Base-by-base conservation (phyloP, 768 basidiomycete species). In the Suillus americanus region DNA sequence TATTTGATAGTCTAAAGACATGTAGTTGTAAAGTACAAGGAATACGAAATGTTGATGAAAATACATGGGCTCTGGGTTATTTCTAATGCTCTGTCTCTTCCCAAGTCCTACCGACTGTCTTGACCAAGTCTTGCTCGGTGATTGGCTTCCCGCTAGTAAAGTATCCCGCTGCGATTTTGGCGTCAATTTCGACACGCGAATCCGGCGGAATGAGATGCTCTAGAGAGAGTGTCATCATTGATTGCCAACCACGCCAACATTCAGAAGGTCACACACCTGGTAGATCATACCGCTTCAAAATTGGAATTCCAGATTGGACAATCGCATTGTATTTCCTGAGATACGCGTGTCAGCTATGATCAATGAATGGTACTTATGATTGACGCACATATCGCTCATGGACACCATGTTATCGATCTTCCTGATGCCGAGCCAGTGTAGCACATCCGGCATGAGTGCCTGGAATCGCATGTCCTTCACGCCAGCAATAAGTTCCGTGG, bases 391-490 rank as follows among this genome's bases (percentile, higher is more conserved):
- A 71, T 94, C 92, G 64, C 91, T 92, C 92, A 94, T 94, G 28
- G 88, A 89, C 18, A 97, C 89, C 89, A 99, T 87, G 71, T 89
- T 89, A 76, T 94, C 88, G 53, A 99, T 86, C 82, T 93, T 93
- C 77, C 74, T 89, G 72, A 99, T 91, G 0, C 97, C 97, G 20
- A 99, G 78, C 94, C 95, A 99, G 74, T 95, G 94, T 53, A 98
- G 79, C 7, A 97, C 91, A 73, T 99, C 97, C 3, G 97, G 97
- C 95, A 99, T 97, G 65, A 94, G 82, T 25, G 90, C 92, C 74
- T 89, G 83, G 88, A 95, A 95, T n/a, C 94, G 86, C 93, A 95
- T 94, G 72, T 95, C 94, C 78, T 94, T 92, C 28, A 97, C 95
- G 10, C 96, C 96, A 0, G 96, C 96, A 65, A 98, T 92, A 67